A percentile compares a stretch with the other conserved stretches of the same genome.
Conservation (phyloP, 805 yeast genomes). For the Hanseniaspora pseudoguilliermondii region DNA sequence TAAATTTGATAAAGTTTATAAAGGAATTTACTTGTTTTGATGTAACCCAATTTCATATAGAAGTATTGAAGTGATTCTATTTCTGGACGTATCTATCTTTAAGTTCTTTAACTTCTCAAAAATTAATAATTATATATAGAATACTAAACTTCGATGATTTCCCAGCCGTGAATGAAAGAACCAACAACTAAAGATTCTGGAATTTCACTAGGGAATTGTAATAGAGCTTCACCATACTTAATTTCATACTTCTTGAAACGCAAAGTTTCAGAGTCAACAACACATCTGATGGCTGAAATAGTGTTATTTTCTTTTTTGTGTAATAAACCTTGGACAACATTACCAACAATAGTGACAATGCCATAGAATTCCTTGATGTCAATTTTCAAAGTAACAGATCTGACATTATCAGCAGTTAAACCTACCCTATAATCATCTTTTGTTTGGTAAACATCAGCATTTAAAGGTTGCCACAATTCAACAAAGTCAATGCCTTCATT, state of each 20-base stretch:
- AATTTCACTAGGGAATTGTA: conserved; percentile 21
- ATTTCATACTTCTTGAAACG: conserved; percentile 15
- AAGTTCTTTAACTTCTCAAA: background rate
- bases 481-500: conserved; percentile 22
- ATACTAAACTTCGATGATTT: conserved; percentile 21
- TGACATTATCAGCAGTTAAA: conserved; percentile 13
- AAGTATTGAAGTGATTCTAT: no score
- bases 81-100: background rate
- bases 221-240: conserved; percentile 20
- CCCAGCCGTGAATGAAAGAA: conserved; percentile 22
- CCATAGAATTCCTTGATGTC: conserved; percentile 22
- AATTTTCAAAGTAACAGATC: conserved; percentile 20
- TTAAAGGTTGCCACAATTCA: conserved; percentile 29
- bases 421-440: conserved; percentile 18
- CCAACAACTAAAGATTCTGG: conserved; percentile 20
- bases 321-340: conserved; percentile 26
- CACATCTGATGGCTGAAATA: conserved; percentile 22
- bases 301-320: conserved; percentile 20
- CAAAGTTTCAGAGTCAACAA: conserved; percentile 15
- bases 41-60: no score
- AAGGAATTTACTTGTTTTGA: no score
- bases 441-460: conserved; percentile 16
- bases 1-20: no score
- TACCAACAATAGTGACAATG: conserved; percentile 24
- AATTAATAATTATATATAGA: background rate